Conservation (phyloP, 2,329 filamentous ascomycete genomes). For the Stagonosporopsis tanaceti region DNA sequence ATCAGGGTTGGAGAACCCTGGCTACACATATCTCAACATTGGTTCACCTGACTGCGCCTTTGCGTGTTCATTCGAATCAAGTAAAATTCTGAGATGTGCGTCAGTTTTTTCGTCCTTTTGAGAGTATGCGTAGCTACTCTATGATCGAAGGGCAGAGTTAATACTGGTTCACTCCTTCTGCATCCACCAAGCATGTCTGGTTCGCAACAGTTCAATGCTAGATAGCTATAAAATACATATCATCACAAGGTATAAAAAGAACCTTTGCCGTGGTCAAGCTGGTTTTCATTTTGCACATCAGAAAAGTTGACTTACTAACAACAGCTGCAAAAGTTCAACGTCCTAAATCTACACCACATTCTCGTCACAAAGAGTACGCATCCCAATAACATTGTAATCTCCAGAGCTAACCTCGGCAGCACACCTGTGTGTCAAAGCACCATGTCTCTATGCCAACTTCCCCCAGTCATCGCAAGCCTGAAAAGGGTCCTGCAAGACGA, state of each 20-base stretch:
- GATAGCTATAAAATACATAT: not conserved
- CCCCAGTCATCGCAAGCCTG: not conserved
- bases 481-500: not conserved
- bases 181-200: not conserved
- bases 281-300: not conserved
- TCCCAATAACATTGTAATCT: no score
- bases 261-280: not conserved
- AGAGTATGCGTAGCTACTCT: not conserved
- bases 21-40: not conserved
- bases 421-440: no score
- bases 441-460: not conserved
- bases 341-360: not conserved
- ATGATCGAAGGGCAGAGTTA: not conserved
- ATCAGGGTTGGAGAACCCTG: not conserved
- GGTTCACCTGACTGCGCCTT: not conserved
- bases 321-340: not conserved
- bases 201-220: not conserved
- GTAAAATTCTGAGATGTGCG: not conserved
- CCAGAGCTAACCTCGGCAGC: no score
- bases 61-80: no score
- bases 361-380: no score
- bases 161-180: not conserved
- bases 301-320: not conserved
- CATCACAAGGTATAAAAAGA: not conserved
- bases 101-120: not conserved